Conservation (phyloP, 306 rosid genomes). For the Cucurbita ficifolia region DNA sequence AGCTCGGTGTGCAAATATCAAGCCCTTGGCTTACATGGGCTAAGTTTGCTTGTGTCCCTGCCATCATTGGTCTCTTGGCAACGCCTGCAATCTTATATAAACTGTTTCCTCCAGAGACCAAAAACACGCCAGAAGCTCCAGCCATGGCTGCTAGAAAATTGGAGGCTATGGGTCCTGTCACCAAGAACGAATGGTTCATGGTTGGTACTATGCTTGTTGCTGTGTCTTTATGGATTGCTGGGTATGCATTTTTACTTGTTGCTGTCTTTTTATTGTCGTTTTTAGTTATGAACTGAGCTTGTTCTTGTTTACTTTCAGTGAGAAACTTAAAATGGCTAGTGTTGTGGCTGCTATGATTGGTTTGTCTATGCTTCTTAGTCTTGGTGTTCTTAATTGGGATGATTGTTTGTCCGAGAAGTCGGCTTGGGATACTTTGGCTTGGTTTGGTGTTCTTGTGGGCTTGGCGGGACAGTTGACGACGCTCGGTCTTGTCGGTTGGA, state of each 20-base stretch:
- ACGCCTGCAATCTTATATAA: slow-evolving; percentile 73
- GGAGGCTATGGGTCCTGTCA: slow-evolving; percentile 73
- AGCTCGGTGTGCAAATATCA: slow-evolving; percentile 59
- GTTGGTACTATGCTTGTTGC: slow-evolving; percentile 85
- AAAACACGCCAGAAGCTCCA: slow-evolving; percentile 96
- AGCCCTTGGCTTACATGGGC: slow-evolving; percentile 90
- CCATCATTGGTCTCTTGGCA: slow-evolving; percentile 46
- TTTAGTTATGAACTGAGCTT: not conserved
- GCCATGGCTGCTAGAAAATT: slow-evolving; percentile 70
- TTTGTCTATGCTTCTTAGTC: slow-evolving; percentile 58
- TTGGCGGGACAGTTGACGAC: slow-evolving; percentile 90
- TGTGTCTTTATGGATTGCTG: slow-evolving; percentile 84
- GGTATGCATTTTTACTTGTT: slow-evolving; percentile 31
- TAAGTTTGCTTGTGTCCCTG: slow-evolving; percentile 83
- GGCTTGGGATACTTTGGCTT: slow-evolving; percentile 94
- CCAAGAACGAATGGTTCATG: slow-evolving; percentile 71
- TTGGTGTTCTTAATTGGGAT: slow-evolving; percentile 85
- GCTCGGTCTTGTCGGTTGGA: slow-evolving; percentile 75
- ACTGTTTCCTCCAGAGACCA: slow-evolving; percentile 78
- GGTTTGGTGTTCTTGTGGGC: slow-evolving; percentile 91
- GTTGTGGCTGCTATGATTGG: slow-evolving; percentile 92
- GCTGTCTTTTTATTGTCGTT: no score
- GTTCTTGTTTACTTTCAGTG: slow-evolving; percentile 31
- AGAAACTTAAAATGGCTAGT: slow-evolving; percentile 56
- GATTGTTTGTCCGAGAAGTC: slow-evolving; percentile 84